Evolutionary conservation across 495 filamentous ascomycete species (phyloP).

Genomic region (Talaromyces thailandensis): DNA sequence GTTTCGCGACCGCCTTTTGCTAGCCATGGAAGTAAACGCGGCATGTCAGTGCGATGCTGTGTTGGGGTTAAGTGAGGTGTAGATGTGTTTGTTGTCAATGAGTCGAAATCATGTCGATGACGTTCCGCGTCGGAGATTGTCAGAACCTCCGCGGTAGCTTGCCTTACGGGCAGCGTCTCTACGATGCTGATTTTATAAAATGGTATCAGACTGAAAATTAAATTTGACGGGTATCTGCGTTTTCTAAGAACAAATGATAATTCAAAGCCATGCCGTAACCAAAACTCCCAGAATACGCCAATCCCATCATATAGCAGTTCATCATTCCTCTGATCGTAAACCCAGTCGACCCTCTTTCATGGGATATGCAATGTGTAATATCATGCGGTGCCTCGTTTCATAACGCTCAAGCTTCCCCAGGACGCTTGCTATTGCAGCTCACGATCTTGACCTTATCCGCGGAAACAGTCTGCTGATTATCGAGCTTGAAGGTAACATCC

Average conservation of each 20-base stretch:
- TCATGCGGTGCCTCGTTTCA: background rate
- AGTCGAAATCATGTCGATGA: background rate
- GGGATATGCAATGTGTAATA: background rate
- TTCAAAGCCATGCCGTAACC: background rate
- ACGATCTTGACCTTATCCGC: conserved; percentile 95
- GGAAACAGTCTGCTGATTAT: conserved; percentile 56
- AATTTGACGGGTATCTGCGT: conserved; percentile 10
- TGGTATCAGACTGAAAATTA: background rate
- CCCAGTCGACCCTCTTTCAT: background rate
- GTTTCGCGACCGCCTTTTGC: background rate
- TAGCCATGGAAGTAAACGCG: conserved; percentile 36
- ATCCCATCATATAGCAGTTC: background rate
- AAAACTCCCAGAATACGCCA: conserved; percentile 1
- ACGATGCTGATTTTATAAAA: background rate
- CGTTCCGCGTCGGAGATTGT: background rate
- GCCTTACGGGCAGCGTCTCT: background rate
- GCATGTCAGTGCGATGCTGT: conserved; percentile 16
- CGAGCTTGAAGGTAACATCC: conserved; percentile 95
- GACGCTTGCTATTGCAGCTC: conserved; percentile 81
- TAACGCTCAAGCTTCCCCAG: conserved; percentile 51
- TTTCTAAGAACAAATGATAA: background rate
- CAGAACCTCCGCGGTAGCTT: background rate
- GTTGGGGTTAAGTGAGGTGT: background rate
- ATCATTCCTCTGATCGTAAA: background rate
- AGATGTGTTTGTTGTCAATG: background rate